A percentile compares a stretch with the other conserved stretches of the same genome.
Evolutionary conservation across 2,329 filamentous ascomycete genomes (phyloP).

Genomic region (Ceratocystis variospora): DNA sequence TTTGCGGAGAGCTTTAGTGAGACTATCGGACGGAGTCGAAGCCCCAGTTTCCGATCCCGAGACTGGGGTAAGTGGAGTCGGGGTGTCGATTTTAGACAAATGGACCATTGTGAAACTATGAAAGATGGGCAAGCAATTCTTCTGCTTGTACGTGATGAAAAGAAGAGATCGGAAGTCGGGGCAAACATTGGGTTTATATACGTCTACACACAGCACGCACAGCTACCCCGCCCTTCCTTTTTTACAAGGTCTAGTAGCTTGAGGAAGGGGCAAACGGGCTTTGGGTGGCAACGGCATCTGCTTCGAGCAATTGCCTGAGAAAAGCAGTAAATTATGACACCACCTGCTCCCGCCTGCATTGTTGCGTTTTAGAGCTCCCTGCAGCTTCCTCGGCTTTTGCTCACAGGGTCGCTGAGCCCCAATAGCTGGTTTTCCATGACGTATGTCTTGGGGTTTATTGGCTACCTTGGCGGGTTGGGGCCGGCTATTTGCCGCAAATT

Average conservation of each 20-base stretch:
- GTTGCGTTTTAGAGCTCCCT: background rate
- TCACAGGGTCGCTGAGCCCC: background rate
- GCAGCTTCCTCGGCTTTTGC: background rate
- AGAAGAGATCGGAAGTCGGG: background rate
- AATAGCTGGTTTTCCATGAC: background rate
- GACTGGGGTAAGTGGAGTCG: slow-evolving; percentile 21
- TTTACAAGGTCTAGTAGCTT: background rate
- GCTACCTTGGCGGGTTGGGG: background rate
- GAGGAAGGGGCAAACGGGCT: background rate
- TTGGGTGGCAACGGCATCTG: background rate
- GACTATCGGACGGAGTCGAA: slow-evolving; percentile 21
- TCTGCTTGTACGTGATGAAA: background rate
- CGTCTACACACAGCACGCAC: background rate
- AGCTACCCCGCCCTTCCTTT: background rate
- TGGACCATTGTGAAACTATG: slow-evolving; percentile 34
- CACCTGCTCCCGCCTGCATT: background rate
- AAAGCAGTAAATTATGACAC: background rate
- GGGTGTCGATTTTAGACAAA: slow-evolving; percentile 28
- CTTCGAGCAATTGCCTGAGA: background rate
- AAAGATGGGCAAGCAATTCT: background rate
- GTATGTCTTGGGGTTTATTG: background rate
- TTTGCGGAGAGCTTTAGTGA: slow-evolving; percentile 30
- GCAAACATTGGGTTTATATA: background rate
- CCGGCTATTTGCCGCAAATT: background rate
- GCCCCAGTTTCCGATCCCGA: background rate